Base-by-base conservation (phyloP, 208 protist genomes). In the Trypanosoma rangeli region DNA sequence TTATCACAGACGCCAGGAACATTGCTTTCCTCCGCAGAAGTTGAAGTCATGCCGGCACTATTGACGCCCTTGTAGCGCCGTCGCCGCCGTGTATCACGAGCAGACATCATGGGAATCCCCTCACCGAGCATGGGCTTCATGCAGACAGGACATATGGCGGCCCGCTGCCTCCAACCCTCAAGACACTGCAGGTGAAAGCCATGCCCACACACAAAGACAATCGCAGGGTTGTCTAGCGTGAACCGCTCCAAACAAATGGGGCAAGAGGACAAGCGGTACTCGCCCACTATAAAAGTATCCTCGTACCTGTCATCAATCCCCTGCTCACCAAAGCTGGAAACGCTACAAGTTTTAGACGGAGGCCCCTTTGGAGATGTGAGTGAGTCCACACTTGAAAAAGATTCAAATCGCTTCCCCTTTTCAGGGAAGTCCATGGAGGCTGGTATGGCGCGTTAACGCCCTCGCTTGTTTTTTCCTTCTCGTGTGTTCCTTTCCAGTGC, bases 161-260 rank as follows among this genome's bases (percentile, higher is more conserved):
- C 86, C 8, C 89, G 82, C 71, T 92, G 80, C 52, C 86, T 82
- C 86, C 89, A 94, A 48, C 84, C 76, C 73, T 92, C 84, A 18
- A 92, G 71, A 68, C 89, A 94, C 78, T 92, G 89, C 46, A 92
- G 50, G 49, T 94, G 89, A 62, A 94, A 90, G 18, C 84, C 81
- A 64, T 94, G 89, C 33, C 83, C 84, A 76, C 89, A 94, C 13
- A 67, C 63, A 8, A 94, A 77, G 18, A 94, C 52, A 50, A 94
- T 84, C 0, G 89, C 89, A n/a, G 89, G 89, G 39, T 92, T 94
- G 42, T 86, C 79, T 0, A 91, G 72, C 26, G 86, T 91, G 70
- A 92, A 94, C 55, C 79, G 78, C 58, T 94, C 86, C 10, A 94
- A 53, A 69, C 89, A 92, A 33, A 94, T 94, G 2, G 89, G 89